phyloP scores from a whole-genome alignment of 1,284 basidiomycete species.

The Pholiota adiposa region DNA sequence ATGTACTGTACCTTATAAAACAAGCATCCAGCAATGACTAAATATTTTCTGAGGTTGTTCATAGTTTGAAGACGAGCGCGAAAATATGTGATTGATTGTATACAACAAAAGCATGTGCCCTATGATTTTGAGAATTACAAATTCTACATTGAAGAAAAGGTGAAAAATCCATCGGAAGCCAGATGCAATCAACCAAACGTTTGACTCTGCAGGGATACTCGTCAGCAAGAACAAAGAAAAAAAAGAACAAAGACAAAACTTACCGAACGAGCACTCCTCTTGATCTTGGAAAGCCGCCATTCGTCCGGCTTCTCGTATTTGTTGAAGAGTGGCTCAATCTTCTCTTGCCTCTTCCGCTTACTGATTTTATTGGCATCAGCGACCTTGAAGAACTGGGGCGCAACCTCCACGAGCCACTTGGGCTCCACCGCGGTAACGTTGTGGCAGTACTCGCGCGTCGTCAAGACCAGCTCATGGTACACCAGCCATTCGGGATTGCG shows the following conservation, averaged over 20 bases:
- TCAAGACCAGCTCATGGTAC: conserved; percentile 65
- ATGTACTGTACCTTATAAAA: not conserved
- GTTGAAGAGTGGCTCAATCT: conserved; percentile 92
- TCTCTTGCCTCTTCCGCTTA: conserved; percentile 96
- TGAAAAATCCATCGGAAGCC: not conserved
- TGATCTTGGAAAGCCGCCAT: conserved; percentile 88
- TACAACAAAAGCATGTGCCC: conserved; percentile 1
- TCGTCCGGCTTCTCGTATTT: conserved; percentile 92
- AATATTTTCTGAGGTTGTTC: not conserved
- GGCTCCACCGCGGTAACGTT: conserved; percentile 97
- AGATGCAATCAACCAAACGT: conserved; percentile 74
- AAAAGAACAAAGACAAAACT: conserved; percentile 36
- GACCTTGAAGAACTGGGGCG: conserved; percentile 97
- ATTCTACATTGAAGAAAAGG: not conserved
- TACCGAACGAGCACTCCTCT: conserved; percentile 84
- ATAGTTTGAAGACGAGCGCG: not conserved
- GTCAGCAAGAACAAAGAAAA: conserved; percentile 4
- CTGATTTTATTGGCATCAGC: conserved; percentile 96
- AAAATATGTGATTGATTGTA: not conserved
- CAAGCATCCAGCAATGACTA: not conserved
- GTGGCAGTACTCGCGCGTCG: conserved; percentile 91
- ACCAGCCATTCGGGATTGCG: conserved; percentile 76
- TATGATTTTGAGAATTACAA: not conserved
- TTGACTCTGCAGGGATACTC: conserved; percentile 61
- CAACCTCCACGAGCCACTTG: conserved; percentile 98